phyloP scores from a whole-genome alignment of 768 basidiomycete genomes.

The Auriscalpium microsporum region DNA sequence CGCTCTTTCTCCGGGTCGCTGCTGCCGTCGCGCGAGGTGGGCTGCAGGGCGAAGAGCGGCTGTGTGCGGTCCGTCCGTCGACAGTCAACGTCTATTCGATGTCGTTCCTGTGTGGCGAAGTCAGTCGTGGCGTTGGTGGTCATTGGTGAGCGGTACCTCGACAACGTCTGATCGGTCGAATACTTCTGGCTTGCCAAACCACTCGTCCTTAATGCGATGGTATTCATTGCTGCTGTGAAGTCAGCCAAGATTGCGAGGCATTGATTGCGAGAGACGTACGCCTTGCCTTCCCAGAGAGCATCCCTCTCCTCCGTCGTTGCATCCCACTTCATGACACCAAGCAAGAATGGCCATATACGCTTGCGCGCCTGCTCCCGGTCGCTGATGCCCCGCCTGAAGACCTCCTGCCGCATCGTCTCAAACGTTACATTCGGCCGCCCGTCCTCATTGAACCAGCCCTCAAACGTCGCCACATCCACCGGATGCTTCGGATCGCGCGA shows the following conservation, averaged over 20 bases:
- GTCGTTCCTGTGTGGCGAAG: slow-evolving; percentile 52
- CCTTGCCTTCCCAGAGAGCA: slow-evolving; percentile 52
- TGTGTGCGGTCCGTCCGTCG: slow-evolving; percentile 94
- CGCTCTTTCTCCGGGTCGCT: slow-evolving; percentile 52
- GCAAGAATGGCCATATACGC: slow-evolving; percentile 84
- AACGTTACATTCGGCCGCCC: slow-evolving; percentile 57
- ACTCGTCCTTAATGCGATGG: slow-evolving; percentile 61
- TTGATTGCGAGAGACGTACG: slow-evolving; percentile 29
- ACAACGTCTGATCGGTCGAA: slow-evolving; percentile 72
- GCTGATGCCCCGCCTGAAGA: slow-evolving; percentile 69
- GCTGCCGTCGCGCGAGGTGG: slow-evolving; percentile 29
- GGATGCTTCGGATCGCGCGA: slow-evolving; percentile 77
- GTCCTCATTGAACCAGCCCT: slow-evolving; percentile 67
- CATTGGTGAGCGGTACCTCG: slow-evolving; percentile 48
- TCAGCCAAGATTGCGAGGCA: background rate
- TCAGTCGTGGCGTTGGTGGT: background rate
- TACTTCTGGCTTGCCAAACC: slow-evolving; percentile 78
- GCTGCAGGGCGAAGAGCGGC: slow-evolving; percentile 59
- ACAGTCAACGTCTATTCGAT: slow-evolving; percentile 94
- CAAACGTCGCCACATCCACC: slow-evolving; percentile 65
- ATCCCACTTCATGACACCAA: slow-evolving; percentile 82
- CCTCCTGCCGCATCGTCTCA: slow-evolving; percentile 66
- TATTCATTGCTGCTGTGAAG: slow-evolving; percentile 50
- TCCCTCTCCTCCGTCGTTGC: slow-evolving; percentile 53
- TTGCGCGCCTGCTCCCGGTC: slow-evolving; percentile 49